These are phyloP conservation scores for Dactylorhiza incarnata DNA, from an alignment of 106 monocot genomes.

Conservation along the genomic window DNA sequence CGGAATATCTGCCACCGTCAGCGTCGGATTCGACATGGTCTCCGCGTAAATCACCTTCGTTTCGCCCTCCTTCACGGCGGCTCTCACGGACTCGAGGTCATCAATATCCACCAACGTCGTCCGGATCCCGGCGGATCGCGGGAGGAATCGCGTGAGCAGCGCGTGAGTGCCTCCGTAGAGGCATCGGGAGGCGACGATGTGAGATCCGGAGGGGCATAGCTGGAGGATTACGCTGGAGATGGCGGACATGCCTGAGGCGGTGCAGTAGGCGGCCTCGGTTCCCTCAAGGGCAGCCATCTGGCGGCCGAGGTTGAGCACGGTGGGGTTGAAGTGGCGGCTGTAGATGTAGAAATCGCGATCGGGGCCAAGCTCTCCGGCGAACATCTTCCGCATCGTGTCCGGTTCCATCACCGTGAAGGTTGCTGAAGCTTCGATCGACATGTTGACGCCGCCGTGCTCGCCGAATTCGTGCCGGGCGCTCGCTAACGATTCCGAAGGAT, in stretches of 20 bases:
- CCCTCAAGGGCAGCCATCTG: conserved; percentile 94
- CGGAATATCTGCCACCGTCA: conserved; percentile 68
- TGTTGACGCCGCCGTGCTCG: conserved; percentile 98
- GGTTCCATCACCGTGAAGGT: conserved; percentile 99
- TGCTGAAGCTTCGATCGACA: conserved; percentile 98
- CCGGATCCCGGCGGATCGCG: conserved; percentile 43
- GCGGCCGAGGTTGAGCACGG: conserved; percentile 76
- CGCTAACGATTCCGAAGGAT: conserved; percentile 68
- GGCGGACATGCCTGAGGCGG: conserved; percentile 93
- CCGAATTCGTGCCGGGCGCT: conserved; percentile 92
- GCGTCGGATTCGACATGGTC: conserved; percentile 76
- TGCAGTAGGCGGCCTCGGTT: conserved; percentile 97
- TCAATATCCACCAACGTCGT: conserved; percentile 63
- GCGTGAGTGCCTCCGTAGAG: conserved; percentile 97
- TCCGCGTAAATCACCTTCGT: conserved; percentile 78
- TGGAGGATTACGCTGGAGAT: conserved; percentile 78
- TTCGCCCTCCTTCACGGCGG: conserved; percentile 52
- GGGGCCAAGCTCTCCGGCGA: conserved; percentile 86
- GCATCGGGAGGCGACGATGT: conserved; percentile 79
- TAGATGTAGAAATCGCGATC: conserved; percentile 90
- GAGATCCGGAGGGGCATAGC: conserved; percentile 60
- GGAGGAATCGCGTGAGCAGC: conserved; percentile 52
- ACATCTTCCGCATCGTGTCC: conserved; percentile 80
- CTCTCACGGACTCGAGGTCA: conserved; percentile 38
- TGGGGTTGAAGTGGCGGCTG: conserved; percentile 95